These are phyloP conservation scores for Leccinellum rugosiceps DNA, from an alignment of 768 basidiomycete genomes.

Conservation along the genomic window DNA sequence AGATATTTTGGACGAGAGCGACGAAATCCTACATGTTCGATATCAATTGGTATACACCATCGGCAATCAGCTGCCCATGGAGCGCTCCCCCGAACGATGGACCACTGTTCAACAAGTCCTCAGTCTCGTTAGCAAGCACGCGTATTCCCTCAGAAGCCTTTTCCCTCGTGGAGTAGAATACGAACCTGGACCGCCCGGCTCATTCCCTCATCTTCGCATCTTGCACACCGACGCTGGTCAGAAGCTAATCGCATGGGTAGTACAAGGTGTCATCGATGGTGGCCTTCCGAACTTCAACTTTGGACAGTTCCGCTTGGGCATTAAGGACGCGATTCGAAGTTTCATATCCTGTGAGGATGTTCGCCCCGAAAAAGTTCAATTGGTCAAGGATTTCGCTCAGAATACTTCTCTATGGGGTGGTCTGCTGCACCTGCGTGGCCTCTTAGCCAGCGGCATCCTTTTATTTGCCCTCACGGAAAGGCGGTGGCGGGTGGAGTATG, in stretches of 20 bases:
- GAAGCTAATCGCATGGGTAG: constrained; percentile 2
- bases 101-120: background rate
- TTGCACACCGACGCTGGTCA: constrained; percentile 7
- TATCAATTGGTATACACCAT: constrained; percentile 50
- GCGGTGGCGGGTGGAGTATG: constrained; percentile 35
- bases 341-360: constrained; percentile 8
- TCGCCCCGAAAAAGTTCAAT: background rate
- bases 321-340: background rate
- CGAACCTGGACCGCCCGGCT: constrained; percentile 2
- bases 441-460: constrained; percentile 27
- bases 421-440: constrained; percentile 25
- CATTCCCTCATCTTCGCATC: constrained; percentile 13
- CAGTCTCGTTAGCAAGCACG: background rate
- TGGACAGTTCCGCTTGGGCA: background rate
- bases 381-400: background rate
- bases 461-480: constrained; percentile 24
- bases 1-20: constrained; percentile 8
- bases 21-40: constrained; percentile 41
- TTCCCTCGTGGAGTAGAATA: constrained; percentile 11
- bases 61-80: constrained; percentile 17
- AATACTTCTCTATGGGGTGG: background rate
- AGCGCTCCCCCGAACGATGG: background rate
- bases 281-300: background rate
- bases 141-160: background rate
- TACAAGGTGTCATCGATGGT: background rate